Evolutionary conservation across 2,329 filamentous ascomycete species (phyloP), one percentile per base, ranked within the genome.

Genomic region (Colletotrichum navitas): DNA sequence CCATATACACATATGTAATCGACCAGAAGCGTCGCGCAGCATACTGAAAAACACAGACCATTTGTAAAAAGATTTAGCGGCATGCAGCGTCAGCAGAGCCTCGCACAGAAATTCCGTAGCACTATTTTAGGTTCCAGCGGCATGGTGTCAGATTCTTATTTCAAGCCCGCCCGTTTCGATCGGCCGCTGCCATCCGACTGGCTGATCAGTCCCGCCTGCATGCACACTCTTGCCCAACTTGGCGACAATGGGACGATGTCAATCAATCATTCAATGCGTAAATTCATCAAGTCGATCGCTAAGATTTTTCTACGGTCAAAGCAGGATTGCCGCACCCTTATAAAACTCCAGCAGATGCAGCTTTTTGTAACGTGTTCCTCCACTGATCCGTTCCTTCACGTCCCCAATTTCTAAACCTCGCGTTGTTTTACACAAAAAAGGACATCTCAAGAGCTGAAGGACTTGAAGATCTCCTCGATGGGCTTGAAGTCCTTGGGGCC

Each of bases 391-490:
- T 29, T n/a, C 29, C 43, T 45, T 11, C 18, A 7, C 43, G 8
- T 47, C 45, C 45, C 21, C 45, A 2, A 3, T 59, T 36, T 4
- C 34, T 41, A 24, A 24, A 55, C 36, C 39, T 43, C 34, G 41
- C 41, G 8, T 24, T 49, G 14, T 24, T 16, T 14, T 5, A 32
- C 10, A 4, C 21, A 41, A 36, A 51, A 32, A 51, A 32, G 21
- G 1, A 11, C 4, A 34, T 34, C 54, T 78, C 82, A 88, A 70
- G 85, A 85, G 67, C 88, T 90, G 76, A 85, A 91, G 76, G 88
- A 83, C 89, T 91, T 92, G 78, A 93, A 85, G 77, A 89, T 86
- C 79, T 92, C 87, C 81, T 92, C 89, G 39, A 93, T 76, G 34
- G 91, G 87, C 79, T 86, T 81, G 80, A 90, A 91, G 21, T 83